Percentiles rank a stretch among this genome's conserved stretches.
These are phyloP conservation scores for Sorghum bicolor DNA, from an alignment of 176 grass and related monocot genomes.

Conservation along the genomic window DNA sequence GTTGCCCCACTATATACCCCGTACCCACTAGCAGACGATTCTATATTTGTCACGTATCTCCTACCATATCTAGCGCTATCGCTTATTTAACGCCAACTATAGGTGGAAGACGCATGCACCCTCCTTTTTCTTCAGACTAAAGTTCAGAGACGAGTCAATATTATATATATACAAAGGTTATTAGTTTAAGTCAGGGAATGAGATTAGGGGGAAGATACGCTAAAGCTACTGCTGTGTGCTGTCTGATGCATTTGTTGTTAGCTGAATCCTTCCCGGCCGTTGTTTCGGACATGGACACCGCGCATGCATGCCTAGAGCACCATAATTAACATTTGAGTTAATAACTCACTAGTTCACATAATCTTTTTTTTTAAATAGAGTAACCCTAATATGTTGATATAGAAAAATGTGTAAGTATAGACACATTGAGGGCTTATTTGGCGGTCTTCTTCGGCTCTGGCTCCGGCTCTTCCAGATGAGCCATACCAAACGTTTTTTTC, in stretches of 20 bases:
- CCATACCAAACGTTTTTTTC: too few relatives aligned
- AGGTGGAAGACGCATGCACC: neutral
- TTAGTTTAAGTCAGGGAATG: neutral
- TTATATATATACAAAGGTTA: neutral
- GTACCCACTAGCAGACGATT: neutral
- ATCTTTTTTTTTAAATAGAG: too few relatives aligned
- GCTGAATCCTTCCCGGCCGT: neutral
- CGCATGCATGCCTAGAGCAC: neutral
- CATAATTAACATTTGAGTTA: neutral
- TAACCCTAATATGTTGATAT: neutral
- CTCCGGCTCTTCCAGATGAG: too few relatives aligned
- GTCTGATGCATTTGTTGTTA: neutral
- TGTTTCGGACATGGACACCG: neutral
- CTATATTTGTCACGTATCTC: too few relatives aligned
- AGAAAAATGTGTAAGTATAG: neutral
- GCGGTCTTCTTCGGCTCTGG: too few relatives aligned
- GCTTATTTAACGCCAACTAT: neutral
- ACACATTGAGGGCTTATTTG: too few relatives aligned
- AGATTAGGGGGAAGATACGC: constrained; percentile 34
- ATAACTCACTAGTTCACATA: too few relatives aligned
- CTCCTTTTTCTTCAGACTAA: too few relatives aligned
- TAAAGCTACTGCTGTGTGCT: neutral
- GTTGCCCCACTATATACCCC: constrained; percentile 16
- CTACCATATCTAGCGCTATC: constrained; percentile 21
- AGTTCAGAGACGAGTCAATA: neutral